A percentile compares a stretch with the other conserved stretches of the same genome.
phyloP scores from a whole-genome alignment of 441 rosid species.

The Macaranga tanarius region DNA sequence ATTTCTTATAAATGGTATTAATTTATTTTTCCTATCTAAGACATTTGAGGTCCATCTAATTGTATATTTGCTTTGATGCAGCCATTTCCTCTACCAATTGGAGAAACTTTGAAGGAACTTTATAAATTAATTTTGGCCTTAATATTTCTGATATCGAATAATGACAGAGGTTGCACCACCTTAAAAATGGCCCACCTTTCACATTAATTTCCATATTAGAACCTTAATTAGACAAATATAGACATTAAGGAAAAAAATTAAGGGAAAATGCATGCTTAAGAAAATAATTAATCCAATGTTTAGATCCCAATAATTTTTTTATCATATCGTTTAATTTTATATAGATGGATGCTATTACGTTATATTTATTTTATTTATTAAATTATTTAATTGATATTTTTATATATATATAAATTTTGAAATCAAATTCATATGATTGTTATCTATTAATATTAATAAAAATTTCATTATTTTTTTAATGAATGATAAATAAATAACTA shows the following conservation, averaged over 20 bases:
- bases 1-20: neutral
- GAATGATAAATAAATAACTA: too few species aligned
- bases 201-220: neutral
- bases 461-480: too few species aligned
- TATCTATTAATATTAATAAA: too few species aligned
- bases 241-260: neutral
- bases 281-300: too few species aligned
- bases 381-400: too few species aligned
- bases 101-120: constrained; percentile 21
- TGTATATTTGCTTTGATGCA: constrained; percentile 5
- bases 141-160: neutral
- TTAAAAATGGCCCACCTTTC: constrained; percentile 10
- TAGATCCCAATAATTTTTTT: neutral
- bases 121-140: neutral
- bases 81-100: constrained; percentile 18
- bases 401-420: too few species aligned
- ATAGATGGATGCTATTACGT: neutral
- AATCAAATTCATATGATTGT: too few species aligned
- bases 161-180: constrained; percentile 12
- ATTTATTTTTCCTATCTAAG: neutral
- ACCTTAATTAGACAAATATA: neutral
- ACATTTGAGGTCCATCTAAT: neutral
- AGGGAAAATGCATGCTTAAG: neutral
- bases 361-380: too few species aligned
- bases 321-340: neutral